These are phyloP conservation scores for Microbotryomycetes sp. DNA, from an alignment of 1,284 basidiomycete species.

Conservation along the genomic window DNA sequence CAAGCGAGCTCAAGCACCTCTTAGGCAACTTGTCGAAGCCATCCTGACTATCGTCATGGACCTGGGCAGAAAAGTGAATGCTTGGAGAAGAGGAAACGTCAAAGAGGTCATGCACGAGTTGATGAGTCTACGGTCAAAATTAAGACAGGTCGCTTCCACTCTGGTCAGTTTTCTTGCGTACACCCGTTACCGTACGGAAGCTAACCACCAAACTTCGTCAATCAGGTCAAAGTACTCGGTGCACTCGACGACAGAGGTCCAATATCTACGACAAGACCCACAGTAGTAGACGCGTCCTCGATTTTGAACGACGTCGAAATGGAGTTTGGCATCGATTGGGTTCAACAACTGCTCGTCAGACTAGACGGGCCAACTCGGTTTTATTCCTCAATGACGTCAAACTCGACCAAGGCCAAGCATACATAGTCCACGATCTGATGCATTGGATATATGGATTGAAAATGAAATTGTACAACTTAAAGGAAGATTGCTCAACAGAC, in stretches of 20 bases:
- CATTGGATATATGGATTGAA: too few relatives aligned
- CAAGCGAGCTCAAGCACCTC: background rate
- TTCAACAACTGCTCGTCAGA: constrained; percentile 1
- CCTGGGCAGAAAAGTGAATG: background rate
- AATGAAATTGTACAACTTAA: too few relatives aligned
- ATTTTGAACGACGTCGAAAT: background rate
- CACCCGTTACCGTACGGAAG: background rate
- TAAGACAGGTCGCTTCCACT: background rate
- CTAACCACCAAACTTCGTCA: too few relatives aligned
- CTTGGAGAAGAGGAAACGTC: background rate
- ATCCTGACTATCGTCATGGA: constrained; percentile 1
- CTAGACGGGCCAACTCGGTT: background rate
- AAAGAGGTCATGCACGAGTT: background rate
- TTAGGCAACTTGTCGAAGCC: background rate
- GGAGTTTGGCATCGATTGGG: background rate
- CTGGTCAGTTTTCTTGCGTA: background rate
- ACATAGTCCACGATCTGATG: too few relatives aligned
- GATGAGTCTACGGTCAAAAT: background rate
- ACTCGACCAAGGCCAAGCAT: background rate
- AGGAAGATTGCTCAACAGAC: too few relatives aligned
- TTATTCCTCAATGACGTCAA: background rate
- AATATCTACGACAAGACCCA: background rate
- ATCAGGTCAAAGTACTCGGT: background rate
- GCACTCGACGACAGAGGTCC: constrained; percentile 3
- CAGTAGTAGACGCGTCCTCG: background rate